phyloP scores from a whole-genome alignment of 1,139 yeast species.

The Saccharomycopsis hybrid region DNA sequence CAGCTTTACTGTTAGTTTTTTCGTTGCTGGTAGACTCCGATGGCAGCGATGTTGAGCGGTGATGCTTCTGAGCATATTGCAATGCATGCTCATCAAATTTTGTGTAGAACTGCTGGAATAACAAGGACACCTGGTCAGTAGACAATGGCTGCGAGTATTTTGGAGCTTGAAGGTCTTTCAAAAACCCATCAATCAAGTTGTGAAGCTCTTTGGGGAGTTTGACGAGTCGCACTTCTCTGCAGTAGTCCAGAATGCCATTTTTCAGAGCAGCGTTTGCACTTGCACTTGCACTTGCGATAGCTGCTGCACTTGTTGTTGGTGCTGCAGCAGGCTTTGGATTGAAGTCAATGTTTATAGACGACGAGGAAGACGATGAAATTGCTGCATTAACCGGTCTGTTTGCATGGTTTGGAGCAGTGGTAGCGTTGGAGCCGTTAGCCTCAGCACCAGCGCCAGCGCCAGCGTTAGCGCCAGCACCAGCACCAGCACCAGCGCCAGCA shows the following conservation, averaged over 20 bases:
- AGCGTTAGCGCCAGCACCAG: neutral
- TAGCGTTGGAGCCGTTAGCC: neutral
- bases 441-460: neutral
- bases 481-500: neutral
- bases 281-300: neutral
- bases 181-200: conserved; percentile 11
- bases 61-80: conserved; percentile 2
- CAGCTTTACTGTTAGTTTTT: neutral
- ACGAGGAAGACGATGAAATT: neutral
- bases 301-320: conserved; percentile 2
- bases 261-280: too few relatives aligned
- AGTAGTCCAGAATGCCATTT: conserved; percentile 2
- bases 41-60: too few relatives aligned
- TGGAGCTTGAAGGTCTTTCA: conserved; percentile 19
- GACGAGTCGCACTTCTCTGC: neutral
- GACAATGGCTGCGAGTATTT: conserved; percentile 20
- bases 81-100: conserved; percentile 12
- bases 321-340: neutral
- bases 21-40: too few relatives aligned
- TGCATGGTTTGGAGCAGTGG: too few relatives aligned
- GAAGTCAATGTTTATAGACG: neutral
- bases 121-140: conserved; percentile 17
- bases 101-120: conserved; percentile 19
- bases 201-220: conserved; percentile 10
- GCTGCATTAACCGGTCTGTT: neutral